Evolutionary conservation across 306 rosid genomes (phyloP), one percentile per base, ranked within the genome.

Genomic region (Casuarina cunninghamiana): DNA sequence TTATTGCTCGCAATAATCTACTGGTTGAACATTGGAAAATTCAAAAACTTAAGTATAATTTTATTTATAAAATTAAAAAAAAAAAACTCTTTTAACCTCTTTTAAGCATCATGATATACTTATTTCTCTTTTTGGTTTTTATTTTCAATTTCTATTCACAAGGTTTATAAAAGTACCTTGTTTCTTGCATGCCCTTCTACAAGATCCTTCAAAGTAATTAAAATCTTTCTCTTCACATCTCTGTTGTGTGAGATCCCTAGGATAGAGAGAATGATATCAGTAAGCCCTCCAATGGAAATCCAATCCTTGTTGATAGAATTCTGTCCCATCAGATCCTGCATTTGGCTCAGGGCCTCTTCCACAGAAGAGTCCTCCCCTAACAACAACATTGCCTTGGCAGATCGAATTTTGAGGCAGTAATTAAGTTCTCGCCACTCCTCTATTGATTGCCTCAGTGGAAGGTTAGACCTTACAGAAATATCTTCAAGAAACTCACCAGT

Each of bases 361-460:
- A 89, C 77, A 53, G 76, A 74, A 3, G 37, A 48, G 45, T 85
- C 84, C 42, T 62, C 51, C 38, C 75, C 75, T 13, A 90, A 88
- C 21, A 74, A 54, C 73, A 90, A 75, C 49, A 85, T 81, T 65
- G 72, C 88, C 78, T 82, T 78, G 71, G 84, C 83, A 16, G 94
- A 89, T 72, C 93, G 77, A 72, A 93, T 90, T 62, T 46, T 65
- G 26, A 90, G 91, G 78, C 94, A 89, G 75, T 89, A 89, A 80
- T 89, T 90, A 58, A 81, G 92, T 81, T 93, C 96, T 82, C 89
- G 85, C 97, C 97, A 93, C 84, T 93, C 97, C 77, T 90, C 89
- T 38, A 93, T 93, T 37, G 97, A 90, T 60, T 85, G 91, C 77
- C 94, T 90, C 67, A 93, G 78, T 1, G 90, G 88, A 84, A 85